Base-by-base conservation (phyloP, 2,329 filamentous ascomycete species). In the Fusarium continuum region DNA sequence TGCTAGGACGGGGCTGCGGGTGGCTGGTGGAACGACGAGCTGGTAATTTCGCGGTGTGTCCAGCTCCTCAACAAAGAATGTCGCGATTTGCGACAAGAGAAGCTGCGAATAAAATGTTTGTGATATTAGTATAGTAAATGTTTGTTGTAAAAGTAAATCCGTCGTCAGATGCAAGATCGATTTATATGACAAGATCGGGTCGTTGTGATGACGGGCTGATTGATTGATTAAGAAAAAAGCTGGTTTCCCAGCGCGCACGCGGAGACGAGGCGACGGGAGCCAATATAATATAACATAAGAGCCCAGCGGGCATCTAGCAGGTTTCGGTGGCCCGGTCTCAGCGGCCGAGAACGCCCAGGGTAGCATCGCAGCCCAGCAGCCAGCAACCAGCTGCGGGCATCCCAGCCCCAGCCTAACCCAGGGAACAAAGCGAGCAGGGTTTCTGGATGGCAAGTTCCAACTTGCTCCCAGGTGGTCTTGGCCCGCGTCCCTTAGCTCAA, bases 301-400 rank as follows among this genome's bases (percentile, higher is more conserved):
- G 40, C 40, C 47, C 39, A 60, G 55, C 41, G 41, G 62, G 45
- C 34, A 44, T 58, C 31, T 54, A 53, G 54, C 63, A 66, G 63
- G 63, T 56, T 67, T 60, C 47, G 57, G 59, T 46, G 55, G n/a
- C n/a, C n/a, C n/a, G n/a, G 63, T 64, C 59, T 67, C 63, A 64
- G 59, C 59, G 47, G 59, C 49, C 56, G 52, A 54, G 56, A 38
- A 57, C 26, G 43, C 48, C 45, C 44, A 64, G 61, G 52, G 55
- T 57, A 52, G 25, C 53, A 57, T 57, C 55, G 39, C 52, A 57
- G 34, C 17, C 25, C 26, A 31, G 46, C 28, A n/a, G n/a, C n/a
- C n/a, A n/a, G n/a, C n/a, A n/a, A n/a, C n/a, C n/a, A n/a, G n/a
- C n/a, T n/a, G n/a, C n/a, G n/a, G n/a, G n/a, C n/a, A 57, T 41